Conservation (phyloP, 192 early-diverging fungal genomes). For the Podila clonocystis region DNA sequence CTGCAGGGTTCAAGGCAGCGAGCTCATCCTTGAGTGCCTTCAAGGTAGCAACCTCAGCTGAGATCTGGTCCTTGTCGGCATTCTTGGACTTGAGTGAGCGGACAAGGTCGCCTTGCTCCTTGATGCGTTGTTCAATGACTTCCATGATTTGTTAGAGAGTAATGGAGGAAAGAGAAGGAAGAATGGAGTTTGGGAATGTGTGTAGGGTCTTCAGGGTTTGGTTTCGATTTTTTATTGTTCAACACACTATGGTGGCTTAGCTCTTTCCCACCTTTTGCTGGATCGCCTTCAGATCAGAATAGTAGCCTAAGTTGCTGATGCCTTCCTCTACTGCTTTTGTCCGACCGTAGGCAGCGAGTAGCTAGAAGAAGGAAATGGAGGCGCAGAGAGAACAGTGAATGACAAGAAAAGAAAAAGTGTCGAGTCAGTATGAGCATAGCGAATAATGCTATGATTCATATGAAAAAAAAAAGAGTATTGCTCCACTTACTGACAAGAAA, state of each 20-base stretch:
- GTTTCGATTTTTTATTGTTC: conserved; percentile 3
- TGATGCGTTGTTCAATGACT: conserved; percentile 55
- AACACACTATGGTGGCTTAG: background rate
- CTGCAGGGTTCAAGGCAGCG: conserved; percentile 51
- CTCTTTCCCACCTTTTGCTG: background rate
- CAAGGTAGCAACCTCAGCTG: conserved; percentile 66
- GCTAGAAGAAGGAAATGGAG: conserved; percentile 1
- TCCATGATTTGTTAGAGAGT: conserved; percentile 18
- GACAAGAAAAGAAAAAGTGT: no score
- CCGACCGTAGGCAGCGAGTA: conserved; percentile 15
- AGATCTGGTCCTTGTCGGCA: conserved; percentile 65
- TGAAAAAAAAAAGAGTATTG: background rate
- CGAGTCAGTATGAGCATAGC: background rate
- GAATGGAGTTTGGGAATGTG: background rate
- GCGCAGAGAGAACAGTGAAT: background rate
- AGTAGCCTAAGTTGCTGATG: conserved; percentile 18
- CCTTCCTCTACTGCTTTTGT: background rate
- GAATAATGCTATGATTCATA: background rate
- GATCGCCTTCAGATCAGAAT: conserved; percentile 30
- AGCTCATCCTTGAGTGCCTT: conserved; percentile 71
- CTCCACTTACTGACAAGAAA: conserved; percentile 44
- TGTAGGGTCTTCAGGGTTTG: background rate
- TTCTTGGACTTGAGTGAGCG: conserved; percentile 69
- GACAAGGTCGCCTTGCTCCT: conserved; percentile 67
- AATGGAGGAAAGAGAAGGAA: background rate